Percentiles rank a stretch among this genome's conserved stretches.
These are phyloP conservation scores for Albugo candida DNA, from an alignment of 352 stramenopile genomes.

Conservation along the genomic window DNA sequence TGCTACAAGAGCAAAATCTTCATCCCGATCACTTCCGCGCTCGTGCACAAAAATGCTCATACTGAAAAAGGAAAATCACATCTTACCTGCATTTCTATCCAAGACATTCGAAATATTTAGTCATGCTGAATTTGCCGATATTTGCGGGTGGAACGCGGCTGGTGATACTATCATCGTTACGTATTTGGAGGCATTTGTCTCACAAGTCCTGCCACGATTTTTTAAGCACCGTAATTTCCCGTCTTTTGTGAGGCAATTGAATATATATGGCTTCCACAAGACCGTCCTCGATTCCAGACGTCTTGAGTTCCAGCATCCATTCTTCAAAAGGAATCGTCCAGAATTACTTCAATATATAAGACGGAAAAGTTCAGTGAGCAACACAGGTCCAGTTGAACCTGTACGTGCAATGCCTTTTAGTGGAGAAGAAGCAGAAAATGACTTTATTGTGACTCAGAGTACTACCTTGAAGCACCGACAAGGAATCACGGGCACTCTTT, in stretches of 20 bases:
- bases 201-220: constrained; percentile 71
- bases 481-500: constrained; percentile 50
- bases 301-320: constrained; percentile 84
- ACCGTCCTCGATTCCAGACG: constrained; percentile 81
- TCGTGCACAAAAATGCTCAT: no score
- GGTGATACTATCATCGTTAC: constrained; percentile 86
- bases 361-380: constrained; percentile 20
- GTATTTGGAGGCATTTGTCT: constrained; percentile 59
- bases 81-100: constrained; percentile 78
- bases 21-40: no score
- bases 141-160: constrained; percentile 80
- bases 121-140: constrained; percentile 47
- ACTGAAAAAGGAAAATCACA: constrained; percentile 23
- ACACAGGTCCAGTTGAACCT: not conserved
- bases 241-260: constrained; percentile 85
- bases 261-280: constrained; percentile 88
- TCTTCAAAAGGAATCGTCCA: constrained; percentile 74
- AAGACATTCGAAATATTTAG: constrained; percentile 91
- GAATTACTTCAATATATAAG: constrained; percentile 79
- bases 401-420: not conserved
- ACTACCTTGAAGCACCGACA: constrained; percentile 44
- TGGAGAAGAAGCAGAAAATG: not conserved
- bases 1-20: no score
- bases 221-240: constrained; percentile 88
- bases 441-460: constrained; percentile 13